phyloP scores from a whole-genome alignment of 2,329 filamentous ascomycete genomes.

The Sporothrix protearum region DNA sequence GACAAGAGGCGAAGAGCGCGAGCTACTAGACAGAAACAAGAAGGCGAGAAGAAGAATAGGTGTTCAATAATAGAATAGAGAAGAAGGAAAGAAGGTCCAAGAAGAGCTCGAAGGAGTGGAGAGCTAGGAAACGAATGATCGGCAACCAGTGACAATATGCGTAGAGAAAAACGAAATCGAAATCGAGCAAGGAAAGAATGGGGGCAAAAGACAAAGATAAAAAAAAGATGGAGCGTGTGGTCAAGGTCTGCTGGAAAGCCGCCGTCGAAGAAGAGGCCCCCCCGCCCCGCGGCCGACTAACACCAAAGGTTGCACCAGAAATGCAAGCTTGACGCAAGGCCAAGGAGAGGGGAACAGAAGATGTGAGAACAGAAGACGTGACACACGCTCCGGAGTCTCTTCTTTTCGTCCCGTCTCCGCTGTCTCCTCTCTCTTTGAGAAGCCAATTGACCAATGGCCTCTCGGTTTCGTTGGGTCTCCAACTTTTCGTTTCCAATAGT shows the following conservation, averaged over 20 bases:
- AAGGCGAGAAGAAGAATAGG: background rate
- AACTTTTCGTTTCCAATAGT: background rate
- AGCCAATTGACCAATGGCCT: background rate
- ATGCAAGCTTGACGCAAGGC: background rate
- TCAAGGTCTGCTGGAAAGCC: background rate
- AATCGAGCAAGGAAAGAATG: background rate
- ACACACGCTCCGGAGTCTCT: background rate
- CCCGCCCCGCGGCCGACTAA: constrained; percentile 1
- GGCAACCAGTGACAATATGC: background rate
- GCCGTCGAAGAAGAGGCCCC: background rate
- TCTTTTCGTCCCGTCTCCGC: background rate
- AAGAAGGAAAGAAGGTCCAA: background rate
- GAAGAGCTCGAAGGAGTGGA: background rate
- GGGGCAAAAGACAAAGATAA: background rate
- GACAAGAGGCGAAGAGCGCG: background rate
- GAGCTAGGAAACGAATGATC: background rate
- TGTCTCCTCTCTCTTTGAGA: background rate
- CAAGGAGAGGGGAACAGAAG: background rate
- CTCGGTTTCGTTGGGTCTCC: background rate
- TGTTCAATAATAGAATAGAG: background rate
- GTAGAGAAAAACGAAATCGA: background rate
- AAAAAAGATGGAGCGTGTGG: background rate
- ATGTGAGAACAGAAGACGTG: background rate
- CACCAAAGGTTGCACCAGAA: constrained; percentile 5
- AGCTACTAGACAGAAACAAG: constrained; percentile 7